Evolutionary conservation across 257 asterid genomes (phyloP).

Genomic region (Avicennia marina): DNA sequence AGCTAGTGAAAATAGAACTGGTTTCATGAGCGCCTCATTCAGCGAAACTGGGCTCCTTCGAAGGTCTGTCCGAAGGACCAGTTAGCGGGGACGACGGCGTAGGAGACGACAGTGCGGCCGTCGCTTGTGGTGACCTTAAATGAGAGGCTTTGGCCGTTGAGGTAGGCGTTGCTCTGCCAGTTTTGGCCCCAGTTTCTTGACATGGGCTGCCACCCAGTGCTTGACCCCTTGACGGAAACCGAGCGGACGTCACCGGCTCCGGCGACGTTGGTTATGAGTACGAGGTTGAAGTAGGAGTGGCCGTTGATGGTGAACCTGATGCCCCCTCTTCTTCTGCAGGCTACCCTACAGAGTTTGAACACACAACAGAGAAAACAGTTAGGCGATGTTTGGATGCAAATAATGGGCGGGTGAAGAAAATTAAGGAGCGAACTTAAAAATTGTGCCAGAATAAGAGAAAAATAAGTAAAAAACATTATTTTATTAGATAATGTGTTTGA

Average conservation of each 20-base stretch:
- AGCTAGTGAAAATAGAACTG: background rate
- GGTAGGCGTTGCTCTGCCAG: conserved; percentile 73
- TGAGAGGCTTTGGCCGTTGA: conserved; percentile 70
- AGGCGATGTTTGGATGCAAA: too few species aligned
- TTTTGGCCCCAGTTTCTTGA: conserved; percentile 88
- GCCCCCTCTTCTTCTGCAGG: conserved; percentile 71
- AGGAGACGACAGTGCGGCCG: conserved; percentile 55
- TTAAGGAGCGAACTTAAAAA: too few species aligned
- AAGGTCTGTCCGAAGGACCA: conserved; percentile 88
- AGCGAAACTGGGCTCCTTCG: conserved; percentile 59
- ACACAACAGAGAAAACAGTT: background rate
- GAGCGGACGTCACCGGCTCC: conserved; percentile 81
- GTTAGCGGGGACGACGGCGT: conserved; percentile 55
- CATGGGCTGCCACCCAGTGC: conserved; percentile 71
- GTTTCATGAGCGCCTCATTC: too few species aligned
- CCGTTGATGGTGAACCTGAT: conserved; percentile 86
- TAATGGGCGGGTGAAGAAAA: too few species aligned
- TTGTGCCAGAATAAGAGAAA: too few species aligned
- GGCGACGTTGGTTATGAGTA: conserved; percentile 73
- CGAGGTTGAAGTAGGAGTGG: conserved; percentile 76
- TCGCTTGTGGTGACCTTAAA: conserved; percentile 73
- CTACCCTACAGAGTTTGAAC: conserved; percentile 37
- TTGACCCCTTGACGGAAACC: conserved; percentile 66
- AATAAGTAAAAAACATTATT: too few species aligned
- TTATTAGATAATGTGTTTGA: too few species aligned